Conservation (phyloP, 2,329 filamentous ascomycete genomes). For the Alternaria consortialis region DNA sequence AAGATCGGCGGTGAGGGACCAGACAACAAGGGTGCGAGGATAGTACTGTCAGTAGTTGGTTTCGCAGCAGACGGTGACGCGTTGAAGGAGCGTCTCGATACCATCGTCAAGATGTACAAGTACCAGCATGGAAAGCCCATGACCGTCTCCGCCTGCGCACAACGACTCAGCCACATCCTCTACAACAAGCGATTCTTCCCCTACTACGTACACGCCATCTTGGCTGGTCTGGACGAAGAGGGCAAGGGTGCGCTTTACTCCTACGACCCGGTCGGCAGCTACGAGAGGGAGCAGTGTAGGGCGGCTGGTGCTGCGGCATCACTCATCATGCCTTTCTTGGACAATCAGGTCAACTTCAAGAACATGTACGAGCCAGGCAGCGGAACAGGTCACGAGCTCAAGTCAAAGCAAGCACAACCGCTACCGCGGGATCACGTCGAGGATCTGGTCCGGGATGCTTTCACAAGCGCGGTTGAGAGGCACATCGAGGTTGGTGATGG, state of each 20-base stretch:
- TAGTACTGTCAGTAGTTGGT: slow-evolving; percentile 92
- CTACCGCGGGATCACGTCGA: slow-evolving; percentile 79
- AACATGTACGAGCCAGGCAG: slow-evolving; percentile 94
- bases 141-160: slow-evolving; percentile 91
- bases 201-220: slow-evolving; percentile 95
- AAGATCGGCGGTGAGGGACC: slow-evolving; percentile 92
- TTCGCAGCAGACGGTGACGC: slow-evolving; percentile 96
- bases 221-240: slow-evolving; percentile 93
- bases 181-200: slow-evolving; percentile 99
- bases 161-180: slow-evolving; percentile 92
- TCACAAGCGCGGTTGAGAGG: slow-evolving; percentile 96
- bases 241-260: slow-evolving; percentile 94
- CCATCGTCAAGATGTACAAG: slow-evolving; percentile 97
- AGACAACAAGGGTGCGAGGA: slow-evolving; percentile 82
- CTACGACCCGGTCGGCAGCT: slow-evolving; percentile 97
- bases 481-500: slow-evolving; percentile 99
- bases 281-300: slow-evolving; percentile 95
- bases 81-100: slow-evolving; percentile 90
- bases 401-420: slow-evolving; percentile 73
- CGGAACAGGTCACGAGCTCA: slow-evolving; percentile 80
- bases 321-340: slow-evolving; percentile 98
- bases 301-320: slow-evolving; percentile 91
- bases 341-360: slow-evolving; percentile 99
- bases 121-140: slow-evolving; percentile 98
- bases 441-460: slow-evolving; percentile 92